A percentile compares a stretch with the other conserved stretches of the same genome.
Conservation (phyloP, 2,329 filamentous ascomycete genomes). For the Penicillium sp. region DNA sequence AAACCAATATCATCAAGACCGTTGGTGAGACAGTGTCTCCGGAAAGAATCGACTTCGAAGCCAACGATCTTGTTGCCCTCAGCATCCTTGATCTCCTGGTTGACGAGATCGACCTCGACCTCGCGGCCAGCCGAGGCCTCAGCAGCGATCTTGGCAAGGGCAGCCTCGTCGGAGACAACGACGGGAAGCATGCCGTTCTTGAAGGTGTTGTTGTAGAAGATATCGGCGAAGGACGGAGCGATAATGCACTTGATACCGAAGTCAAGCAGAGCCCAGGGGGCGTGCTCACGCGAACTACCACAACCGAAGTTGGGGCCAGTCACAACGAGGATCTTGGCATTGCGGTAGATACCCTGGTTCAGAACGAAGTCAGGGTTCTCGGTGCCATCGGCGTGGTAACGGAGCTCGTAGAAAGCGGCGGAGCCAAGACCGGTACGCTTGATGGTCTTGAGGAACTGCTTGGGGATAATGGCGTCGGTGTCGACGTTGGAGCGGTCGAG, state of each 20-base stretch:
- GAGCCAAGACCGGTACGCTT: slow-evolving; percentile 91
- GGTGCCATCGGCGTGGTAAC: slow-evolving; percentile 73
- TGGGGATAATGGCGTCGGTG: slow-evolving; percentile 99
- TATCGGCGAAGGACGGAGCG: slow-evolving; percentile 83
- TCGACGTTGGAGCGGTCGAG: slow-evolving; percentile 89
- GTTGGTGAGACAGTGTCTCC: slow-evolving; percentile 91
- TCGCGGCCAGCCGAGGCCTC: slow-evolving; percentile 80
- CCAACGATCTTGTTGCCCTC: slow-evolving; percentile 70
- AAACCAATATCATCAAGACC: slow-evolving; percentile 94
- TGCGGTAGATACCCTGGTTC: slow-evolving; percentile 83
- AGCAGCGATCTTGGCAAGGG: slow-evolving; percentile 69
- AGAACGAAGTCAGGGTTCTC: slow-evolving; percentile 83
- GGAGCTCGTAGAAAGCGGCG: slow-evolving; percentile 83
- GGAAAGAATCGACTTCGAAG: slow-evolving; percentile 90
- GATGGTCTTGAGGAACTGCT: slow-evolving; percentile 99
- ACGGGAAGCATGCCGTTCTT: slow-evolving; percentile 99
- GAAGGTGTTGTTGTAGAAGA: slow-evolving; percentile 99
- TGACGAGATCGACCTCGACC: slow-evolving; percentile 84
- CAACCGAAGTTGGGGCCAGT: slow-evolving; percentile 96
- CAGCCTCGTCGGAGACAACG: slow-evolving; percentile 65
- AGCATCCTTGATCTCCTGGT: slow-evolving; percentile 77
- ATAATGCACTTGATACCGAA: slow-evolving; percentile 96
- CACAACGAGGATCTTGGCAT: slow-evolving; percentile 84
- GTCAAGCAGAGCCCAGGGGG: slow-evolving; percentile 93
- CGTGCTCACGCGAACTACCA: slow-evolving; percentile 88